Percentiles rank a stretch among this genome's conserved stretches.
Evolutionary conservation across 2,329 filamentous ascomycete genomes (phyloP).

Genomic region (Epichloe hybrida): DNA sequence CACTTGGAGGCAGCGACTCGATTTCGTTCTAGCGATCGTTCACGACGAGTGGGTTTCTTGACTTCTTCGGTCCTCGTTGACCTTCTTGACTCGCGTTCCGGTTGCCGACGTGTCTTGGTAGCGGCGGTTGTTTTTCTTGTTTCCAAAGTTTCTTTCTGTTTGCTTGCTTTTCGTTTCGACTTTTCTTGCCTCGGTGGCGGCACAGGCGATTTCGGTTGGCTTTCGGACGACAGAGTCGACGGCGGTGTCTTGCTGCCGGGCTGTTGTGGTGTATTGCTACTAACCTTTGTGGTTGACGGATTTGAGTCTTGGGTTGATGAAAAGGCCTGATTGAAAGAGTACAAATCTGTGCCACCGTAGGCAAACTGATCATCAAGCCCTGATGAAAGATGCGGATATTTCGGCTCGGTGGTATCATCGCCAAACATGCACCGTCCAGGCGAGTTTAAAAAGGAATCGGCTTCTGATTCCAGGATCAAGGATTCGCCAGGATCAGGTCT

Average conservation of each 20-base stretch:
- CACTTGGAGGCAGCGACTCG: constrained; percentile 62
- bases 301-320: neutral
- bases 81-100: neutral
- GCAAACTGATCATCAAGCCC: neutral
- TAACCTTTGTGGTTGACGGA: neutral
- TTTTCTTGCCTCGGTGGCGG: neutral
- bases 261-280: neutral
- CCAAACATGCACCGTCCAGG: neutral
- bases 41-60: constrained; percentile 22
- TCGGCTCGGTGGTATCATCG: neutral
- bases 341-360: neutral
- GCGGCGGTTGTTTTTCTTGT: neutral
- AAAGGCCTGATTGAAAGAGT: neutral
- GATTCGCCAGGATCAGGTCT: neutral
- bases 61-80: neutral
- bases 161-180: neutral
- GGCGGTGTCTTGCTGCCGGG: neutral
- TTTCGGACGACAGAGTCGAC: neutral
- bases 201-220: neutral
- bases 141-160: neutral
- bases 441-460: neutral
- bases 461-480: neutral
- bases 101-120: neutral
- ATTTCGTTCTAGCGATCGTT: constrained; percentile 54
- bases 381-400: neutral